Evolutionary conservation across 805 yeast genomes (phyloP).

Genomic region (Starmerella geochares): DNA sequence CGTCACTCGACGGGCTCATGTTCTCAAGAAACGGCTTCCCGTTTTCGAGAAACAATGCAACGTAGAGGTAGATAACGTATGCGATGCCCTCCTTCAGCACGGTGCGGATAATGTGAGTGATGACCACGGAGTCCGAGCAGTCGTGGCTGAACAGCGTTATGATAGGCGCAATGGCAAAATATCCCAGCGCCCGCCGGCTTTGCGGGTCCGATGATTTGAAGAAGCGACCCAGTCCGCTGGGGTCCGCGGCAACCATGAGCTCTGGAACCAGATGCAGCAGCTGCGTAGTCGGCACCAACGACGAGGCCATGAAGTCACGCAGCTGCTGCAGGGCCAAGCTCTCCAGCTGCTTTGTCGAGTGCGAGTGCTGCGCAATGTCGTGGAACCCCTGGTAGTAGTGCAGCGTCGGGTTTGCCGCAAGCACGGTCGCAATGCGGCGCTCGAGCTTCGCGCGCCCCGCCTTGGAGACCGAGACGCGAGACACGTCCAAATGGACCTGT

Average conservation of each 20-base stretch:
- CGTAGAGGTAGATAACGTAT: constrained; percentile 51
- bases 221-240: constrained; percentile 17
- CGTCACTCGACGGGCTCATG: constrained; percentile 30
- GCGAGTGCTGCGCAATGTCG: constrained; percentile 61
- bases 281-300: constrained; percentile 53
- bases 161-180: constrained; percentile 64
- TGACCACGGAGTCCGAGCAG: constrained; percentile 38
- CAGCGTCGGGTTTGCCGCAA: constrained; percentile 52
- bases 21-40: constrained; percentile 30
- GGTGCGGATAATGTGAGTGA: constrained; percentile 59
- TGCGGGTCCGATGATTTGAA: constrained; percentile 30
- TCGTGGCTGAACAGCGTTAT: constrained; percentile 76
- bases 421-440: constrained; percentile 34
- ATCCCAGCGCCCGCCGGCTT: constrained; percentile 36
- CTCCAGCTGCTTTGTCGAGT: constrained; percentile 27
- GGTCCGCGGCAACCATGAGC: constrained; percentile 44
- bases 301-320: constrained; percentile 76
- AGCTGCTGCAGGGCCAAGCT: constrained; percentile 42
- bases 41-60: constrained; percentile 32
- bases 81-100: constrained; percentile 48
- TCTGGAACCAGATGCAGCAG: constrained; percentile 60
- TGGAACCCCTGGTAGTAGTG: constrained; percentile 89
- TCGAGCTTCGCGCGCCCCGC: constrained; percentile 31
- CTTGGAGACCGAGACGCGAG: constrained; percentile 49
- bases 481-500: constrained; percentile 71